Base-by-base conservation (phyloP, 768 basidiomycete species). In the Podaxis mareebaensis region DNA sequence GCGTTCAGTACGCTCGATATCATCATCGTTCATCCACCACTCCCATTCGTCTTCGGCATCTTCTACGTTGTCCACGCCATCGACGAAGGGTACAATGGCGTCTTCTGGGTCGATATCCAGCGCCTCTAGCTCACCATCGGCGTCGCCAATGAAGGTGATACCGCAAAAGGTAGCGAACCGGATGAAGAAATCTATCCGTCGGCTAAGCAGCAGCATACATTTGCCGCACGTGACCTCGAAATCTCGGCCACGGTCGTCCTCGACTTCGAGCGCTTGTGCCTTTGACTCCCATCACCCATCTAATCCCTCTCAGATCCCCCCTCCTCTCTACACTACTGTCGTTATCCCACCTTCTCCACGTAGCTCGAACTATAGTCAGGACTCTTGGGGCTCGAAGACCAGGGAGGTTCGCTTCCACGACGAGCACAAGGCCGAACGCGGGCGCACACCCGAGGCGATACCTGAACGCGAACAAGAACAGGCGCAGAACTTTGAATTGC, bases 251-350 rank as follows among this genome's bases (percentile, higher is more conserved):
- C 46, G 53, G 49, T 60, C 65, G 67, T 55, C 65, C 65, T 64
- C 67, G 68, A 64, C 71, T 71, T 53, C 67, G 68, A 51, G 68
- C 68, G 38, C 68, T 70, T 65, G 68, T 71, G 58, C 64, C 68
- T 62, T 65, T 68, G 17, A 64, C 71, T 79, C 59, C 82, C 80
- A 70, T 79, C 77, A 66, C 82, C 80, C 72, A 72, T 67, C 65
- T 77, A 78, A 65, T 78, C 64, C 56, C 12, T 48, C 57, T 0
- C 42, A 46, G 0, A 6, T n/a, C 15, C 22, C 39, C 56, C 15
- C 24, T 39, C 28, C 38, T 42, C 10, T n/a, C 33, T 36, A 15
- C 15, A 24, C 36, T n/a, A 42, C 30, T 20, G 11, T 17, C 4
- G 13, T 56, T 28, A 20, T 57, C 48, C 40, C 26, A n/a, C 49